These are phyloP conservation scores for Hyphopichia fennica DNA, from an alignment of 1,139 yeast species.

Conservation along the genomic window DNA sequence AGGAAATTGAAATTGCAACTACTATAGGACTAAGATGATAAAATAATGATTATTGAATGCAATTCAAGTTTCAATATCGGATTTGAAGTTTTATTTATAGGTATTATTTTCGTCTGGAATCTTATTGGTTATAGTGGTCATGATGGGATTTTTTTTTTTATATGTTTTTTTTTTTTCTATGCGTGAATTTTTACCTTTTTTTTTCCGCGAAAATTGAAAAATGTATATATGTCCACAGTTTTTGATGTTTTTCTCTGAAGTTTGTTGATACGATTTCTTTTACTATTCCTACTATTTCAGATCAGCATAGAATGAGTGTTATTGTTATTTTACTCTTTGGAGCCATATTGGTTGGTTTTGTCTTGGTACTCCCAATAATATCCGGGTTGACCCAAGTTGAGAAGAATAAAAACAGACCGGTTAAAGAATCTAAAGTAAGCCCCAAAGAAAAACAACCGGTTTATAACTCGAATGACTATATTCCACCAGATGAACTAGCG, in stretches of 20 bases:
- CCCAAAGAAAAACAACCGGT: not conserved
- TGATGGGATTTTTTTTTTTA: not conserved
- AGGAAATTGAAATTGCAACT: too few species aligned
- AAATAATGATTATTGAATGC: too few species aligned
- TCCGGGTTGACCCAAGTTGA: conserved; percentile 5
- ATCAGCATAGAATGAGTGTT: not conserved
- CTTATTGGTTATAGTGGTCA: not conserved
- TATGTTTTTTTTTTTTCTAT: not conserved
- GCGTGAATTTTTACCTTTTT: not conserved
- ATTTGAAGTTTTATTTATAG: too few species aligned
- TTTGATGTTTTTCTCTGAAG: not conserved
- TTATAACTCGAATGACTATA: conserved; percentile 25
- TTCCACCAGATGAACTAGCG: conserved; percentile 42
- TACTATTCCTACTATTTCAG: too few species aligned
- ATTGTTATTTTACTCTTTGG: conserved; percentile 1
- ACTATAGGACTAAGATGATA: too few species aligned
- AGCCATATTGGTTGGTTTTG: not conserved
- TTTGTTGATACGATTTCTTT: not conserved
- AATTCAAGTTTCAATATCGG: too few species aligned
- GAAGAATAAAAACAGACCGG: conserved; percentile 7
- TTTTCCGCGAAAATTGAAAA: not conserved
- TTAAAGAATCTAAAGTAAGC: not conserved
- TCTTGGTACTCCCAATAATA: conserved; percentile 1
- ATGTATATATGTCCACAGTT: not conserved
- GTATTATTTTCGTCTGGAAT: not conserved